Evolutionary conservation across 2,329 filamentous ascomycete species (phyloP), one percentile per base, ranked within the genome.

Genomic region (Beauveria scarabaeidicola): DNA sequence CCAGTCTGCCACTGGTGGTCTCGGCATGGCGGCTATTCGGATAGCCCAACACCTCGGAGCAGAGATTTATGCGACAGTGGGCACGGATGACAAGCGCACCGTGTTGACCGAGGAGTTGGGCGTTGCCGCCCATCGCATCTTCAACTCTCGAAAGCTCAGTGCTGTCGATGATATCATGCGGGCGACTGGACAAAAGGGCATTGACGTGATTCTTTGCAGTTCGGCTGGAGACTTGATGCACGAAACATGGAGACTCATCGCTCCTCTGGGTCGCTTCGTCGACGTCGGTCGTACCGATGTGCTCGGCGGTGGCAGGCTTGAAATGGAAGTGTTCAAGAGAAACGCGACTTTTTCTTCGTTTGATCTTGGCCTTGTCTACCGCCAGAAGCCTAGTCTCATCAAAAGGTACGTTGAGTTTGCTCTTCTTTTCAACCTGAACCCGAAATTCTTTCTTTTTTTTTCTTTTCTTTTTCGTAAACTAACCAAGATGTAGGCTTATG

Each of bases 21-120:
- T 73, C 2, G 75, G 75, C 5, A 71, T 73, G 59, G 71, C 71
- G 13, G 73, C 73, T 5, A 65, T 77, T 15, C 72, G 72, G 40
- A 62, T 77, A 0, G 72, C 74, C 44, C 66, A 65, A 47, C 56
- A 62, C 4, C 62, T 66, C 10, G 73, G 71, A 1, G 73, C 73
- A 11, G 65, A 68, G 2, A 63, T 80, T 2, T 76, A 74, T 32
- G 70, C 69, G 1, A 78, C 73, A 0, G 74, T 74, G 0, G 64
- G 68, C 5, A 65, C 66, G 1, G 27, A 63, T 3, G 67, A 65
- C 11, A 74, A 75, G 61, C 62, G 62, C 5, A 52, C 66, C 15
- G 58, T 70, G 1, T 52, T 74, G 7, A 65, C 63, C 19, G 62
- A 68, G 0, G 47, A 56, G 2, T 70, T 68, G 47, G 65, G 66